phyloP scores from a whole-genome alignment of 305 asterid species.

The Fraxinus xanthoxyloides region DNA sequence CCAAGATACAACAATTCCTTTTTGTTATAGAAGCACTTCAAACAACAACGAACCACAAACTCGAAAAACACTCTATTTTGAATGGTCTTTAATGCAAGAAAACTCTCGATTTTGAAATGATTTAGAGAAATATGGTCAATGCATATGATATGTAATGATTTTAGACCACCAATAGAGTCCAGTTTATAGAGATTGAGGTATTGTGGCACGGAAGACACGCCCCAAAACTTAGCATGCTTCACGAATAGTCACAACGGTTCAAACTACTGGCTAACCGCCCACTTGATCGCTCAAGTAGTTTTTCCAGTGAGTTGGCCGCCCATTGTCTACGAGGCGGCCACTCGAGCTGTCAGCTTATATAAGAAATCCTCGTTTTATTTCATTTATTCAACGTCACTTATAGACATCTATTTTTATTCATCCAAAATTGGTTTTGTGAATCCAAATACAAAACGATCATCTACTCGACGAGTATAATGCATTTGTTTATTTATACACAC shows the following conservation, averaged over 20 bases:
- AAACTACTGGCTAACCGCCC: neutral
- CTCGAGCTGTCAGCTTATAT: neutral
- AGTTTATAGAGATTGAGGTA: neutral
- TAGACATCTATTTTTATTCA: too few relatives aligned
- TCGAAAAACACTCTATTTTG: neutral
- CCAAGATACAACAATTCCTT: neutral
- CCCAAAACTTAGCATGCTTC: neutral
- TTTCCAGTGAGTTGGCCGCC: neutral
- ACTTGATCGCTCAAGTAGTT: too few relatives aligned
- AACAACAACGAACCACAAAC: neutral
- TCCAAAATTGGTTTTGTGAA: too few relatives aligned
- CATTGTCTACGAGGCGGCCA: neutral
- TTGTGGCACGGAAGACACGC: neutral
- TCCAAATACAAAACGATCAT: too few relatives aligned
- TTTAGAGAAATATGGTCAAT: neutral
- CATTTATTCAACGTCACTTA: too few relatives aligned
- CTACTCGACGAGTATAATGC: neutral
- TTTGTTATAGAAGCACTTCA: neutral
- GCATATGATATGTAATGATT: neutral
- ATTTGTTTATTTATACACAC: too few relatives aligned
- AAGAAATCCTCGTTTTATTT: neutral
- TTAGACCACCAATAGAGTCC: neutral
- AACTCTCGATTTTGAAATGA: neutral
- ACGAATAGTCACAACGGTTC: neutral
- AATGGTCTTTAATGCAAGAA: neutral